Base-by-base conservation (phyloP, 2,329 filamentous ascomycete species). In the Sporothrix humicola region DNA sequence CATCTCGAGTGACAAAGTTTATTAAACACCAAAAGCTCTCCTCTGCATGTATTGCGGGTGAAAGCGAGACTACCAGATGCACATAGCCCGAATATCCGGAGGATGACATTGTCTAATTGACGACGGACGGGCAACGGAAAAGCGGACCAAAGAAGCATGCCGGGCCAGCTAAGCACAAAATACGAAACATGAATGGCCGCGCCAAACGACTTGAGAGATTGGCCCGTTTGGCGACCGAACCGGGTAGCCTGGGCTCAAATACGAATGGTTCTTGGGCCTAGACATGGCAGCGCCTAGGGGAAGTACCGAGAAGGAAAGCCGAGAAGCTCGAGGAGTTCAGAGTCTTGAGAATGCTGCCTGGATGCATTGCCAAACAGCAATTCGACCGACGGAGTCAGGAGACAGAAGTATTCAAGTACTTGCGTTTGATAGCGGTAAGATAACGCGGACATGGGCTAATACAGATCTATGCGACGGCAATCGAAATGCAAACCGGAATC, bases 391-490 rank as follows among this genome's bases (percentile, higher is more conserved):
- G 61, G 42, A 26, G 42, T 48, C 59, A 44, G 37, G 26, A 1
- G 37, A n/a, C 59, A 44, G 15, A 46, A 63, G 17, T 20, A 12
- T 10, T 37, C 17, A 20, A 12, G 31, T 23, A 46, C 37, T 37
- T 48, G 46, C 9, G 15, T 17, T 48, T 54, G 9, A 48, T 42
- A 20, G 61, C 61, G 61, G 61, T 20, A 46, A 65, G 42, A 65
- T 65, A 65, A 65, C 42, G 9, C 54, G 23, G 54, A 31, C 54
- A 10, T n/a, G 42, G 59, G 20, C 42, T 46, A 46, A 46, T 4
- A 48, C 2, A 42, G 42, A 65, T 65, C 61, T 65, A 46, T n/a
- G 20, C 61, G 42, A 48, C 42, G n/a, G 61, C 61, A 26, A 65
- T 48, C 61, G 42, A 48, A 15, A 65, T 48, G 31, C 61, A 44